Evolutionary conservation across 2,329 filamentous ascomycete species (phyloP).

Genomic region (Celoporthe dispersa): DNA sequence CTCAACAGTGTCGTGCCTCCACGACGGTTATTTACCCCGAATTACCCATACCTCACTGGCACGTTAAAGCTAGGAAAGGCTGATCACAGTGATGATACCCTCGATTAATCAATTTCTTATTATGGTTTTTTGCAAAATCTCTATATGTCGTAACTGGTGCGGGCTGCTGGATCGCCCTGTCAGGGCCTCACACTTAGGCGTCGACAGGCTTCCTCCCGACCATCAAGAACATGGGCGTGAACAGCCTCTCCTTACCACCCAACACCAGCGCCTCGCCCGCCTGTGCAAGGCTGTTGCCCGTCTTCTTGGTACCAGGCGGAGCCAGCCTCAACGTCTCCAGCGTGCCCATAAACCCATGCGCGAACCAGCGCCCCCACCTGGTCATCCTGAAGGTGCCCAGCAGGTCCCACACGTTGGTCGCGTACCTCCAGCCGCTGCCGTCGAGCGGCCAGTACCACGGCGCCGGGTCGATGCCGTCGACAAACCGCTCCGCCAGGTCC

Average conservation of each 20-base stretch:
- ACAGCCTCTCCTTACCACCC: constrained; percentile 27
- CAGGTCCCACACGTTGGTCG: constrained; percentile 25
- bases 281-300: constrained; percentile 70
- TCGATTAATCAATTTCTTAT: neutral
- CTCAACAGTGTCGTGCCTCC: no score
- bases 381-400: constrained; percentile 61
- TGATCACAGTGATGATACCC: neutral
- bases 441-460: constrained; percentile 66
- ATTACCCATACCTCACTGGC: no score
- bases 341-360: constrained; percentile 68
- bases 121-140: neutral
- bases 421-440: constrained; percentile 25
- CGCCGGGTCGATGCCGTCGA: constrained; percentile 50
- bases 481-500: constrained; percentile 67
- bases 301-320: constrained; percentile 74
- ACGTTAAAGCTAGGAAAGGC: no score
- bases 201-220: constrained; percentile 23
- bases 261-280: constrained; percentile 43
- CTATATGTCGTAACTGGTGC: neutral
- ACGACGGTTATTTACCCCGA: no score
- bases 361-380: constrained; percentile 65
- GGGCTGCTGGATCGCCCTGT: neutral
- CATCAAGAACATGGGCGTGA: constrained; percentile 30
- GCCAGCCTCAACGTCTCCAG: constrained; percentile 68
- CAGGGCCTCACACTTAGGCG: neutral